Base-by-base conservation (phyloP, 2,329 filamentous ascomycete genomes). In the Fonsecaea erecta region DNA sequence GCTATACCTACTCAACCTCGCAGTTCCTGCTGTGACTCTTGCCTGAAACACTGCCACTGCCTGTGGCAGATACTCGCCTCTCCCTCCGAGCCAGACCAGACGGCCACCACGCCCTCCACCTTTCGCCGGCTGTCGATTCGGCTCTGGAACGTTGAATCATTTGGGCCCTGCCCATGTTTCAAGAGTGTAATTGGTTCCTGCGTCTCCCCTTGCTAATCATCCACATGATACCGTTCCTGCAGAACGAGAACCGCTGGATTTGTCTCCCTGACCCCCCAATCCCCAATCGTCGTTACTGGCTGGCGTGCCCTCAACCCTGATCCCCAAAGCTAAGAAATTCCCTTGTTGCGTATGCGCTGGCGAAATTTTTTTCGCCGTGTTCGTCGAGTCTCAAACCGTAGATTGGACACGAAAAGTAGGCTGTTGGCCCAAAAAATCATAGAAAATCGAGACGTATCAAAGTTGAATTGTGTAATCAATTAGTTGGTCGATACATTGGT, bases 401-500 rank as follows among this genome's bases (percentile, higher is more conserved):
- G 24, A 37, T 24, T 12, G 7, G 43, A 48, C 3, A 32, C 16
- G 21, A 52, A 46, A 26, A 30, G 24, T 16, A 21, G 21, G 26
- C 28, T 32, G n/a, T 58, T n/a, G 35, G 21, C 37, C n/a, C n/a
- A n/a, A n/a, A n/a, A n/a, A n/a, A n/a, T n/a, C n/a, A n/a, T n/a
- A 48, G 2, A 37, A 21, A 43, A 61, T 46, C 34, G 58, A 26
- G 43, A 56, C 52, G 52, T 57, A 14, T 48, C 18, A 30, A 18
- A 40, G 55, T 48, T 51, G 40, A 46, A 32, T 62, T 32, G 21
- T 58, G 59, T 57, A 61, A 43, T 60, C 62, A 68, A 62, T 62
- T 66, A 65, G 52, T 53, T 68, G 52, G 60, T 64, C 61, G 63
- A 66, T 64, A 68, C 60, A 59, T 54, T 30, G 53, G 24, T 63